Conservation (phyloP, 2,329 filamentous ascomycete species). For the Nigrospora oryzae region DNA sequence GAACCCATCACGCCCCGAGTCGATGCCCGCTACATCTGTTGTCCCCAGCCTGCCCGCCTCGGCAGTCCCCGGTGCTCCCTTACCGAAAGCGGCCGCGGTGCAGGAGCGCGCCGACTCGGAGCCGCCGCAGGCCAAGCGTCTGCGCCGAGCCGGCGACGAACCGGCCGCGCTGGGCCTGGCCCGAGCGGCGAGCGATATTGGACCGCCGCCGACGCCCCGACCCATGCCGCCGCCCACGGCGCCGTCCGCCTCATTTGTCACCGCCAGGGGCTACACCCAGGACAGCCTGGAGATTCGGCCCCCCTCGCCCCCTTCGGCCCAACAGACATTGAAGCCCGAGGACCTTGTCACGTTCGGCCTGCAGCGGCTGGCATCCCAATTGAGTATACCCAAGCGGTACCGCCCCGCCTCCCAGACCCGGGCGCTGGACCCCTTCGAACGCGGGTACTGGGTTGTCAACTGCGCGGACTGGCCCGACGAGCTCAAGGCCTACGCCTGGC, state of each 20-base stretch:
- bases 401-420: slow-evolving; percentile 39
- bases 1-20: too few species aligned
- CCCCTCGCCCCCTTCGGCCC: slow-evolving; percentile 42
- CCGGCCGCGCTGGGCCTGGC: slow-evolving; percentile 13
- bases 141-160: slow-evolving; percentile 5
- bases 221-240: slow-evolving; percentile 3
- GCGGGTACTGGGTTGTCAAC: slow-evolving; percentile 70
- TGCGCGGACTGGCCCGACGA: slow-evolving; percentile 42
- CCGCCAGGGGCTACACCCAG: slow-evolving; percentile 15
- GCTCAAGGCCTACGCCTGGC: slow-evolving; percentile 49
- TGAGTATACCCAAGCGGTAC: slow-evolving; percentile 44
- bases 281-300: slow-evolving; percentile 41
- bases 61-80: too few species aligned
- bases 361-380: slow-evolving; percentile 40
- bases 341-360: slow-evolving; percentile 51
- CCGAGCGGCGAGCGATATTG: slow-evolving; percentile 25
- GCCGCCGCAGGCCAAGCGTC: slow-evolving; percentile 20
- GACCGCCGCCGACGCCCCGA: slow-evolving; percentile 11
- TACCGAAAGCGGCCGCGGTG: too few species aligned
- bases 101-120: slow-evolving; percentile 20
- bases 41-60: too few species aligned
- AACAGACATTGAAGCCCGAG: slow-evolving; percentile 28
- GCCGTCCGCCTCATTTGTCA: slow-evolving; percentile 13
- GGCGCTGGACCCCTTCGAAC: slow-evolving; percentile 49
- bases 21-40: too few species aligned